Evolutionary conservation across 2,329 filamentous ascomycete genomes (phyloP), one percentile per base, ranked within the genome.

Genomic region (Epichloe aotearoae): DNA sequence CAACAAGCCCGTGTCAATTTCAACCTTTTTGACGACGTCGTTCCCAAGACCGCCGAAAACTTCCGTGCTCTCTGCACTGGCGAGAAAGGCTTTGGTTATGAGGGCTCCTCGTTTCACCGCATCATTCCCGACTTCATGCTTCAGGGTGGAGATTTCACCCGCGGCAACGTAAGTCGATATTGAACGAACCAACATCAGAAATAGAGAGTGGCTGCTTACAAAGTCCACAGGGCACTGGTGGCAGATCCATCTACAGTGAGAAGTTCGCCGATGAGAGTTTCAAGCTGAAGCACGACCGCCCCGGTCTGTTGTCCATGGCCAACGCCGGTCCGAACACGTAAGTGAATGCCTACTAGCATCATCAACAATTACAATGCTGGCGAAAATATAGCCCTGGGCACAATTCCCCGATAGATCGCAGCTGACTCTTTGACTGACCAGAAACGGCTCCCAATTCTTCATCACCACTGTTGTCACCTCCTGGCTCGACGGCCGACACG

Each of bases 361-460:
- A 42, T 3, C 23, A 43, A 19, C 26, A 15, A 17, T 23, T 1
- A 26, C 26, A 8, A n/a, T 33, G 42, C 26, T 44, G 5, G 15
- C 26, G 26, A 26, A 6, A 42, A 15, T 8, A 42, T 3, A 26
- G 40, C 2, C 12, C 8, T n/a, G 20, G 15, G 11, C 26, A n/a
- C 11, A 14, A 26, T 23, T 26, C 19, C 20, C 2, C 20, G 10
- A 10, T 15, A 44, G 4, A 44, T 8, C 19, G 42, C 7, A n/a
- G 14, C 41, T 43, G 20, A 43, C 41, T 14, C 15, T 30, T 14
- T 46, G 20, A 26, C 41, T 39, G 4, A 11, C 3, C 15, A 95
- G 93, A 69, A 98, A 98, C 74, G 93, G 93, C 63, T 95, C 88
- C 48, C 91, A 97, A 72, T 97, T 97, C 79, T 97, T 97, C 77